These are phyloP conservation scores for Mucor saturninus DNA, from an alignment of 371 early-diverging fungal species.

Conservation along the genomic window DNA sequence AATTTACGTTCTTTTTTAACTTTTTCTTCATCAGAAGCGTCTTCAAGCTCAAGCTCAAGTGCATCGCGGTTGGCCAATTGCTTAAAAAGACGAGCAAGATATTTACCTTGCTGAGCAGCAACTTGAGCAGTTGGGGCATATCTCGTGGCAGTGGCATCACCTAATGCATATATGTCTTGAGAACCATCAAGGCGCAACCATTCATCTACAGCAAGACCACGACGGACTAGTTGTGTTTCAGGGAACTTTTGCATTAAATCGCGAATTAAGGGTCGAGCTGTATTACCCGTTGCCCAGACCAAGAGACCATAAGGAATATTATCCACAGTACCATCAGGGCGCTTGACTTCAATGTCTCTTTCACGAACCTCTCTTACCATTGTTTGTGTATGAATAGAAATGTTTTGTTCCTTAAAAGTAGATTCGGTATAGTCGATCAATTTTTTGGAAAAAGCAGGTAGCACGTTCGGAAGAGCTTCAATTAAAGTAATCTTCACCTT, in stretches of 20 bases:
- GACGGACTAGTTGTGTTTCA: slow-evolving; percentile 74
- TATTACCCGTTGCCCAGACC: slow-evolving; percentile 96
- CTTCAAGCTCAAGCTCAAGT: slow-evolving; percentile 35
- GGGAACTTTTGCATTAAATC: slow-evolving; percentile 76
- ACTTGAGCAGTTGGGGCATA: slow-evolving; percentile 94
- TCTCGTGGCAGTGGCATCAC: slow-evolving; percentile 87
- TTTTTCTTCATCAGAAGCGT: slow-evolving; percentile 38
- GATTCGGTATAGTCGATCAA: slow-evolving; percentile 91
- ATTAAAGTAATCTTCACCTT: slow-evolving; percentile 89
- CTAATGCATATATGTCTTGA: slow-evolving; percentile 80
- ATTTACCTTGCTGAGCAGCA: slow-evolving; percentile 89
- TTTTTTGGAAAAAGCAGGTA: slow-evolving; percentile 88
- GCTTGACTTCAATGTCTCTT: slow-evolving; percentile 72
- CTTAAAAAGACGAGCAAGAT: slow-evolving; percentile 78
- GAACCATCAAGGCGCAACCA: slow-evolving; percentile 79
- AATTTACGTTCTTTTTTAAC: slow-evolving; percentile 47
- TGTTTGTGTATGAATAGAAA: slow-evolving; percentile 85
- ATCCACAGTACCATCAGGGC: slow-evolving; percentile 67
- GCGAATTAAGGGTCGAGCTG: slow-evolving; percentile 79
- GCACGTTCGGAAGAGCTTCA: slow-evolving; percentile 86
- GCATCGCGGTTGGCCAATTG: slow-evolving; percentile 55
- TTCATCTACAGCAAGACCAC: slow-evolving; percentile 87
- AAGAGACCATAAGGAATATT: slow-evolving; percentile 86
- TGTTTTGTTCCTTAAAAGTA: slow-evolving; percentile 85
- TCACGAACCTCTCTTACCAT: slow-evolving; percentile 88